A percentile compares a stretch with the other conserved stretches of the same genome.
Conservation (phyloP, 129 eudicot species). For the Arctium lappa region DNA sequence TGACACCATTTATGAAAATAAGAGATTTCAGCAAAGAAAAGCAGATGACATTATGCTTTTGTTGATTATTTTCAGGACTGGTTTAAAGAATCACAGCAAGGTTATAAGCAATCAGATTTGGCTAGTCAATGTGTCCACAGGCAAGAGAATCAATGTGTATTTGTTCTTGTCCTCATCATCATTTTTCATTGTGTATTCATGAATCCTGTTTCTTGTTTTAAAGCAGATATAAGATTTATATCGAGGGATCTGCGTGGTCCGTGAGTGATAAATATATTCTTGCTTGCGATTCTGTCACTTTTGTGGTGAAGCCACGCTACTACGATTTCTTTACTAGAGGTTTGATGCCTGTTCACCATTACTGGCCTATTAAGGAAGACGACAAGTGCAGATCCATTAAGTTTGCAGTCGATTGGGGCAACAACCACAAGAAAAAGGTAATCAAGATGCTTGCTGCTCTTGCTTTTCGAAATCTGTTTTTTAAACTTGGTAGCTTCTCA, state of each 20-base stretch:
- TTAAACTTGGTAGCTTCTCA: too few relatives aligned
- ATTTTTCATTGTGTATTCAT: background rate
- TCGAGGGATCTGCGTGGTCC: conserved; percentile 89
- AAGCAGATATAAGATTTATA: conserved; percentile 79
- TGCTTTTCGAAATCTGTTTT: background rate
- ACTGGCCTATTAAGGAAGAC: conserved; percentile 68
- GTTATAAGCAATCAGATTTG: conserved; percentile 58
- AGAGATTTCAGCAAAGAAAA: background rate
- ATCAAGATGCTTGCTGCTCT: background rate
- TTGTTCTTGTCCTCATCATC: background rate
- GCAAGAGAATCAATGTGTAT: conserved; percentile 22
- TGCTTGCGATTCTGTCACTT: conserved; percentile 78
- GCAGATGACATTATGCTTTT: background rate
- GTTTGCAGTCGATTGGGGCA: conserved; percentile 91
- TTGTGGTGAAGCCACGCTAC: conserved; percentile 63
- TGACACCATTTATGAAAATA: background rate
- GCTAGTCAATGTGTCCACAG: conserved; percentile 72
- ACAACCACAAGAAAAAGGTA: conserved; percentile 62
- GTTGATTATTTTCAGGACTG: conserved; percentile 43
- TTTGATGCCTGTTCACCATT: conserved; percentile 65
- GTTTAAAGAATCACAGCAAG: conserved; percentile 44
- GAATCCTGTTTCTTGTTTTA: background rate
- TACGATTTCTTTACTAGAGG: conserved; percentile 84
- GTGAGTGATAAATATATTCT: conserved; percentile 87
- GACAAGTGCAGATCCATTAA: conserved; percentile 66